phyloP scores from a whole-genome alignment of 225 moss, liverwort and hornwort genomes.

The Asterella californica region DNA sequence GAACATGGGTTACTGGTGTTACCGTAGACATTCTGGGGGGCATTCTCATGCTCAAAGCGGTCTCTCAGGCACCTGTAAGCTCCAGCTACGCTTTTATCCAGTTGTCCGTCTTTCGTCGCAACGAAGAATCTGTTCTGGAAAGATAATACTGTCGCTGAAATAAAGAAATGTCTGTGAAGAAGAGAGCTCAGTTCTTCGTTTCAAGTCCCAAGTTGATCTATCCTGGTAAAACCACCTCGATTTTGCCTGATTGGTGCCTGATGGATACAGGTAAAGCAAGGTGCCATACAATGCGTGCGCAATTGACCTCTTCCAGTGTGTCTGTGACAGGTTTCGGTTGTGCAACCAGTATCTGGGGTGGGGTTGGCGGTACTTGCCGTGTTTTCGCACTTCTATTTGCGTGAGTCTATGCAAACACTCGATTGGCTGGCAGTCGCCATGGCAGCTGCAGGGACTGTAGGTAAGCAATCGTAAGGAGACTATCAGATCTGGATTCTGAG shows the following conservation, averaged over 20 bases:
- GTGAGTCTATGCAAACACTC: conserved; percentile 91
- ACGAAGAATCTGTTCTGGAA: neutral
- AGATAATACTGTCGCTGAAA: neutral
- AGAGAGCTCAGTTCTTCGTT: neutral
- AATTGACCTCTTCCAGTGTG: neutral
- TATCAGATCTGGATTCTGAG: neutral
- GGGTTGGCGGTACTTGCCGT: conserved; percentile 94
- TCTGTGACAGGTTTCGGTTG: conserved; percentile 66
- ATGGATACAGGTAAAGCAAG: neutral
- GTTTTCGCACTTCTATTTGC: conserved; percentile 93
- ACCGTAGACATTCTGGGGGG: conserved; percentile 78
- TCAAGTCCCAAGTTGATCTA: too few relatives aligned
- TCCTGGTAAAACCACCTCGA: too few relatives aligned
- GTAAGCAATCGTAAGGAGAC: conserved; percentile 30
- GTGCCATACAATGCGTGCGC: neutral
- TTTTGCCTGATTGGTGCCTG: neutral
- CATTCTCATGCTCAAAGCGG: conserved; percentile 90
- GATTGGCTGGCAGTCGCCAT: conserved; percentile 86
- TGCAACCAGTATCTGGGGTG: conserved; percentile 95
- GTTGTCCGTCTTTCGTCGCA: neutral
- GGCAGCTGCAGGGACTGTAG: conserved; percentile 89
- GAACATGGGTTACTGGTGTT: conserved; percentile 87
- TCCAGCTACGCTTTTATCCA: neutral
- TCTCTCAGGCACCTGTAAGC: conserved; percentile 98
- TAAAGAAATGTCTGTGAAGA: neutral